Base-by-base conservation (phyloP, 805 yeast species). In the Lipomyces chichibuensis region DNA sequence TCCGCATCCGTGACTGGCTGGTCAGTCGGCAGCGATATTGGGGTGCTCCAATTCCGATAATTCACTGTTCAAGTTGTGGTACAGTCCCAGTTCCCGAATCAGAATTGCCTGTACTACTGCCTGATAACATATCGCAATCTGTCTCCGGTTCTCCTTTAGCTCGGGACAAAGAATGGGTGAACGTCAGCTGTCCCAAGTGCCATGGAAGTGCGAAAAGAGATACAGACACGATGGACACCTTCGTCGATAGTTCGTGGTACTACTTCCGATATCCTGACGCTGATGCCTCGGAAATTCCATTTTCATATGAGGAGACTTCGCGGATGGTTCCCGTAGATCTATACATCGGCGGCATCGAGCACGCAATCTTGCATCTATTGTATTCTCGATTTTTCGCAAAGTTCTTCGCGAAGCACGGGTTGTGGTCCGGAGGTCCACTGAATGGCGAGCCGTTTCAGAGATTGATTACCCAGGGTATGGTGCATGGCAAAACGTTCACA, bases 201-300 rank as follows among this genome's bases (percentile, higher is more conserved):
- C 73, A 76, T 7, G 80, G 81, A 0, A 78, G 81, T 23, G 96
- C 97, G 0, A 86, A 84, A 65, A 84, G 99, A 73, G 99, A 95
- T 71, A 91, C 98, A 0, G 99, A 95, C 75, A 95, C 99, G 0
- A 94, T 95, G 99, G 99, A 95, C 75, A 95, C 99, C 0, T 95
- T 95, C 75, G 94, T 95, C 87, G 99, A 95, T 78, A 90, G 97
- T 20, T 92, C 98, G 2, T 95, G 99, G 99, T 95, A 95, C 77
- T 91, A 85, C 77, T 88, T 95, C 80, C 84, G 99, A 66, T 93
- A 86, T 73, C 78, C 88, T 1, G 98, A 95, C 76, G 81, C 96
- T 0, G 79, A 86, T 39, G 94, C 95, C 76, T 68, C 73, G 0
- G 59, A 72, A 0, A 70, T 75, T 53, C 90, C 91, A 0, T 92